Base-by-base conservation (phyloP, 352 stramenopile species). In the Globisporangium solare region DNA sequence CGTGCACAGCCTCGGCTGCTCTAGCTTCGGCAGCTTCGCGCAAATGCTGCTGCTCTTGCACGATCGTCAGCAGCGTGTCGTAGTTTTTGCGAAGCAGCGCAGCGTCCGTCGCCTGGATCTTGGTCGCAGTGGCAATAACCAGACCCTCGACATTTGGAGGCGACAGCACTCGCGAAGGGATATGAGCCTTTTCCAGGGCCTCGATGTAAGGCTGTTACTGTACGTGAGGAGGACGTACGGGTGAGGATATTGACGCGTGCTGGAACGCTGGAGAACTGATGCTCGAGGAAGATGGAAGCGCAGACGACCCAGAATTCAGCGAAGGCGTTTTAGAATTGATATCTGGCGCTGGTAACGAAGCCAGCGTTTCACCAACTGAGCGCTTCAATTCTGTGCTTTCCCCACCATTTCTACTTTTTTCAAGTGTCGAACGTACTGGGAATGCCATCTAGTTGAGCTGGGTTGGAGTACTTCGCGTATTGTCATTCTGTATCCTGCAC, bases 81-180 rank as follows among this genome's bases (percentile, higher is more conserved):
- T 93, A 93, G 63, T 93, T 91, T 22, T 82, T 86, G 3, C 83
- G 79, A 0, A 93, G 57, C 39, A 93, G 58, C 12, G 69, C 67
- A 2, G 81, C 77, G 61, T 92, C 82, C 2, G 69, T 76, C 17
- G 71, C 69, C 56, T 85, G 75, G 22, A 93, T 67, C 50, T 72
- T 77, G 42, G 61, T 43, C 1, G 70, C 78, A 17, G 74, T 89
- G 13, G 59, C 54, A 0, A 60, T 47, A 58, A 89, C 83, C 41
- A 92, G 56, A 0, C 83, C 83, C 24, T 82, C 64, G 0, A 89
- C 56, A 22, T 84, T 75, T 1, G 79, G 79, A 45, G 76, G 56
- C 21, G 60, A 56, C 55, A 72, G 55, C 20, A 74, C 58, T 17
- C 66, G 61, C 6, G 55, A 32, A 8, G 70, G 66, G 6, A 86